Conservation (phyloP, 306 rosid species). For the Cyclanthera cordifolia region DNA sequence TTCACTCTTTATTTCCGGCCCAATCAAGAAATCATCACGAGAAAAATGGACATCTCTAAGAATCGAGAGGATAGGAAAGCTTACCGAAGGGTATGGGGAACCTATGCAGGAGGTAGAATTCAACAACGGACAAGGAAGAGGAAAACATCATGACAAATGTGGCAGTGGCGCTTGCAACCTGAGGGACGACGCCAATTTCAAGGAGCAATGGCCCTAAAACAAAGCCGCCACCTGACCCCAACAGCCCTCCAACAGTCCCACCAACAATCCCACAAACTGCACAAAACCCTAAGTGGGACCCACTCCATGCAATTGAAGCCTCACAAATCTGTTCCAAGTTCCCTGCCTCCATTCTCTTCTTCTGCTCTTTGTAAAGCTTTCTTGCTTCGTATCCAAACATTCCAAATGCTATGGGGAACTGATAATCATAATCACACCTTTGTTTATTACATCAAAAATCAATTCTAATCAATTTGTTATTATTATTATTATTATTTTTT, state of each 20-base stretch:
- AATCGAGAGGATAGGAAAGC: no score
- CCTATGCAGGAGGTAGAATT: slow-evolving; percentile 74
- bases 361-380: slow-evolving; percentile 52
- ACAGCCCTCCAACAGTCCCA: slow-evolving; percentile 69
- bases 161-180: slow-evolving; percentile 91
- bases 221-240: slow-evolving; percentile 92
- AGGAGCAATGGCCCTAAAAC: slow-evolving; percentile 77
- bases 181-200: slow-evolving; percentile 87
- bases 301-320: slow-evolving; percentile 81
- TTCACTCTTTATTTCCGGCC: no score
- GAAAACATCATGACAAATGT: slow-evolving; percentile 91
- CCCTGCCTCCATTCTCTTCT: slow-evolving; percentile 49
- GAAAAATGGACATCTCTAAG: no score
- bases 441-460: neutral
- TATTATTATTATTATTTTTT: no score
- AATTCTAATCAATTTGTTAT: no score
- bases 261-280: slow-evolving; percentile 69
- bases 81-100: slow-evolving; percentile 83
- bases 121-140: slow-evolving; percentile 65
- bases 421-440: slow-evolving; percentile 10
- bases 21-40: no score
- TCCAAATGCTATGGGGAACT: slow-evolving; percentile 60
- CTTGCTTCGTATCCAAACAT: slow-evolving; percentile 69
- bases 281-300: slow-evolving; percentile 47
- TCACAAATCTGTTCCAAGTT: slow-evolving; percentile 49